phyloP scores from a whole-genome alignment of 2,329 filamentous ascomycete genomes.

The Penicillium nordicum region DNA sequence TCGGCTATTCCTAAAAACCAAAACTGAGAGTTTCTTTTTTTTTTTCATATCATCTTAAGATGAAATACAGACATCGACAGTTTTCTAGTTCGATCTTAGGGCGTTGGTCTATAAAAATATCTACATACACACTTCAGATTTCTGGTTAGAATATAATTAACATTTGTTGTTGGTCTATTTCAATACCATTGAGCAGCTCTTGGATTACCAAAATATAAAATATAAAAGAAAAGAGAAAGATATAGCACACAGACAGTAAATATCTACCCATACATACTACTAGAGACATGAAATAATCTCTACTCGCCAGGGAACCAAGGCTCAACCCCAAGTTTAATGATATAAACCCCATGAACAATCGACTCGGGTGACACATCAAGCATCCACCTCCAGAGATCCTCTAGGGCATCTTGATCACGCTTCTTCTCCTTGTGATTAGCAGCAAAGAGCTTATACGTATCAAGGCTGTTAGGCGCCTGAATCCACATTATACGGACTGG shows the following conservation, averaged over 20 bases:
- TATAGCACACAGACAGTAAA: neutral
- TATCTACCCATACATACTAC: neutral
- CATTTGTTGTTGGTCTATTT: neutral
- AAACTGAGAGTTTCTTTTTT: conserved; percentile 4
- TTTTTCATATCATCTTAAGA: too few relatives aligned
- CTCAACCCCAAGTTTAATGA: neutral
- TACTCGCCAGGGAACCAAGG: conserved; percentile 2
- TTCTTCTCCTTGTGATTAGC: neutral
- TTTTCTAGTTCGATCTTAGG: too few relatives aligned
- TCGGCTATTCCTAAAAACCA: conserved; percentile 32
- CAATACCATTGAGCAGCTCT: too few relatives aligned
- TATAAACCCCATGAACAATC: neutral
- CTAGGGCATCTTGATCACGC: neutral
- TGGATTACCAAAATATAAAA: neutral
- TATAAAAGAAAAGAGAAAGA: neutral
- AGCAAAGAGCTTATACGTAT: neutral
- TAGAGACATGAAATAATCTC: neutral
- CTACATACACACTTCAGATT: neutral
- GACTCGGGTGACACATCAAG: neutral
- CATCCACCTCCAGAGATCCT: neutral
- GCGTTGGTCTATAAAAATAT: too few relatives aligned
- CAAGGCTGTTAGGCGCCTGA: neutral
- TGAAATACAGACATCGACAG: too few relatives aligned
- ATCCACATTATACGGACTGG: neutral
- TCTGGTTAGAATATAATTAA: neutral